These are phyloP conservation scores for Clathrus columnatus DNA, from an alignment of 768 basidiomycete species.

Conservation along the genomic window DNA sequence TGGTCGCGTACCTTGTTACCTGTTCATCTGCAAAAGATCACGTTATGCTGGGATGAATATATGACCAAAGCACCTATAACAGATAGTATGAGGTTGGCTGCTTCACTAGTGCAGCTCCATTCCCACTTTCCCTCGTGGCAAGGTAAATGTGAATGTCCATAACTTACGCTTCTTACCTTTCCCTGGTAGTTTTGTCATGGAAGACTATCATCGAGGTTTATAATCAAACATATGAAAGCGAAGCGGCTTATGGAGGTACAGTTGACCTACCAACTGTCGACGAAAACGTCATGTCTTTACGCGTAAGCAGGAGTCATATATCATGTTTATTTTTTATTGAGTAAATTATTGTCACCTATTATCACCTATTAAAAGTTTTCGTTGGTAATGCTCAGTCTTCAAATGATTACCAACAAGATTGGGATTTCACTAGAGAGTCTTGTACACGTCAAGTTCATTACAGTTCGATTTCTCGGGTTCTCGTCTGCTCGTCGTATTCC, in stretches of 20 bases:
- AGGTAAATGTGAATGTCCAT: constrained; percentile 35
- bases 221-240: constrained; percentile 29
- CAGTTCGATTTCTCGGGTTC: constrained; percentile 49
- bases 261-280: constrained; percentile 22
- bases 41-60: constrained; percentile 59
- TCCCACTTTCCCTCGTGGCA: constrained; percentile 61
- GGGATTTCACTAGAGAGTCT: constrained; percentile 41
- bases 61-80: constrained; percentile 44
- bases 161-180: not conserved
- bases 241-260: constrained; percentile 7
- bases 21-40: constrained; percentile 55
- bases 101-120: constrained; percentile 60
- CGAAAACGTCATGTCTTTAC: constrained; percentile 39
- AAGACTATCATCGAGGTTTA: constrained; percentile 47
- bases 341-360: not conserved
- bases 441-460: constrained; percentile 48
- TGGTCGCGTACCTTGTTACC: constrained; percentile 54
- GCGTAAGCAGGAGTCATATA: constrained; percentile 24
- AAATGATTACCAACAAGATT: constrained; percentile 61
- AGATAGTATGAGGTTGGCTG: constrained; percentile 49
- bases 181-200: constrained; percentile 53
- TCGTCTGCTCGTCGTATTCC: constrained; percentile 38
- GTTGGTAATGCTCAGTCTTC: constrained; percentile 47
- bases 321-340: not conserved
- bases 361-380: constrained; percentile 34